These are phyloP conservation scores for Clonostachys solani DNA, from an alignment of 2,329 filamentous ascomycete genomes.

Conservation along the genomic window DNA sequence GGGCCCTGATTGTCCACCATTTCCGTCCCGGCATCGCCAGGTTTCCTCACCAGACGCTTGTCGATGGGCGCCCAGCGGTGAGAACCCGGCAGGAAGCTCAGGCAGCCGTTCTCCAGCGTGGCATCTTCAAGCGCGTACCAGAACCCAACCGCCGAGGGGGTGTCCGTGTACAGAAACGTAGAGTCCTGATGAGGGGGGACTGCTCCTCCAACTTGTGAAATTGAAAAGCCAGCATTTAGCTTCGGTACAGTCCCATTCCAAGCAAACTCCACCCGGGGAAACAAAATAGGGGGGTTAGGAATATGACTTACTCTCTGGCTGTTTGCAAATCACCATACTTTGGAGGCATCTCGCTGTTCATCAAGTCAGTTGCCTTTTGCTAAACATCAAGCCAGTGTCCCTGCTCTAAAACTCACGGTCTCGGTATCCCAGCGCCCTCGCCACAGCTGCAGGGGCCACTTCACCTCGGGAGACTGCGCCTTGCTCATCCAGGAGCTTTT, in stretches of 20 bases:
- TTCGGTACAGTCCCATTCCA: no score
- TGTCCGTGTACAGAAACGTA: conserved; percentile 86
- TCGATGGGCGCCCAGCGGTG: conserved; percentile 69
- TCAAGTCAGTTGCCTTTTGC: no score
- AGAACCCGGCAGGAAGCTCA: conserved; percentile 81
- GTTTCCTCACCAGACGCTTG: conserved; percentile 70
- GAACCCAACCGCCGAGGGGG: conserved; percentile 86
- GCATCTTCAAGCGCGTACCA: conserved; percentile 98
- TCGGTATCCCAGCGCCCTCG: conserved; percentile 64
- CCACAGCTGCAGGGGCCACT: conserved; percentile 55
- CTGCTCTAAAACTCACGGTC: conserved; percentile 33
- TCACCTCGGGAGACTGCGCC: conserved; percentile 31
- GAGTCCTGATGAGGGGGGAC: conserved; percentile 91
- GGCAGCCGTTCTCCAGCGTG: conserved; percentile 78
- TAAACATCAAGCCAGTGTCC: no score
- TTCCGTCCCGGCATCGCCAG: conserved; percentile 52
- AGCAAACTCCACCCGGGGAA: no score
- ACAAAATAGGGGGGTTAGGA: no score
- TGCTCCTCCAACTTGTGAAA: conserved; percentile 62
- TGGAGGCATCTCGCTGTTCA: conserved; percentile 62
- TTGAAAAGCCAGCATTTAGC: no score
- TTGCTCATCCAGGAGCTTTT: conserved; percentile 43
- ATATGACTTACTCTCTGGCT: conserved; percentile 62
- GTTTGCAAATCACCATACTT: conserved; percentile 98
- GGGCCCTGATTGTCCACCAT: conserved; percentile 67